Evolutionary conservation across 164 flowering plant genomes (phyloP).

Genomic region (Amborella trichopoda): DNA sequence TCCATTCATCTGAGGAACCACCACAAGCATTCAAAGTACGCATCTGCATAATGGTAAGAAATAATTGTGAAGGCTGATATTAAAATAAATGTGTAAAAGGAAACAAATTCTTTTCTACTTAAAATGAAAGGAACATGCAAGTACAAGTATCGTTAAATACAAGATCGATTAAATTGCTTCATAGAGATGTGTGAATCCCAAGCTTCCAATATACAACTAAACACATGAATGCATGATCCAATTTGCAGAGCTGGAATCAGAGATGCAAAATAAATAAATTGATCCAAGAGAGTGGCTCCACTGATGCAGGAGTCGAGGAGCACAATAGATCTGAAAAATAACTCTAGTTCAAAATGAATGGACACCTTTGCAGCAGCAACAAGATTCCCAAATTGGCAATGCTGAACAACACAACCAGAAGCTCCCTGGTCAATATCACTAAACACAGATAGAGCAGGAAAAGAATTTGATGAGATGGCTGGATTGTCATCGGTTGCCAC

Average conservation of each 20-base stretch:
- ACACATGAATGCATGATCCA: too few relatives aligned
- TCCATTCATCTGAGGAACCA: slow-evolving; percentile 33
- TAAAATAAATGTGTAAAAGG: too few relatives aligned
- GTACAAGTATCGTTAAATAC: too few relatives aligned
- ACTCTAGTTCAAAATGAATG: not conserved
- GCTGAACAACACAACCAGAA: slow-evolving; percentile 36
- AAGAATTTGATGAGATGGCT: slow-evolving; percentile 16
- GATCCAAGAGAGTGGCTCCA: too few relatives aligned
- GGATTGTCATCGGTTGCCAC: slow-evolving; percentile 11
- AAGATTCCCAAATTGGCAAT: slow-evolving; percentile 54
- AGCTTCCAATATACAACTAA: too few relatives aligned
- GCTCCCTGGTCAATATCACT: slow-evolving; percentile 31
- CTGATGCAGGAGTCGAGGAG: not conserved
- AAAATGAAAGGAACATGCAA: too few relatives aligned
- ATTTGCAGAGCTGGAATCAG: too few relatives aligned
- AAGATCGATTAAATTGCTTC: too few relatives aligned
- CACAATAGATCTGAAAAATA: not conserved
- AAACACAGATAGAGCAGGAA: slow-evolving; percentile 45
- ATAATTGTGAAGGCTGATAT: too few relatives aligned
- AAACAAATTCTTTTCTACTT: too few relatives aligned
- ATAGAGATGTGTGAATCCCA: too few relatives aligned
- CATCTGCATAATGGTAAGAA: slow-evolving; percentile 34
- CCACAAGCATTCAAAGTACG: slow-evolving; percentile 42
- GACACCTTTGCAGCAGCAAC: slow-evolving; percentile 75
- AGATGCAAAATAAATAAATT: too few relatives aligned